Base-by-base conservation (phyloP, 2,329 filamentous ascomycete species). In the Myriosclerotinia curreyana region DNA sequence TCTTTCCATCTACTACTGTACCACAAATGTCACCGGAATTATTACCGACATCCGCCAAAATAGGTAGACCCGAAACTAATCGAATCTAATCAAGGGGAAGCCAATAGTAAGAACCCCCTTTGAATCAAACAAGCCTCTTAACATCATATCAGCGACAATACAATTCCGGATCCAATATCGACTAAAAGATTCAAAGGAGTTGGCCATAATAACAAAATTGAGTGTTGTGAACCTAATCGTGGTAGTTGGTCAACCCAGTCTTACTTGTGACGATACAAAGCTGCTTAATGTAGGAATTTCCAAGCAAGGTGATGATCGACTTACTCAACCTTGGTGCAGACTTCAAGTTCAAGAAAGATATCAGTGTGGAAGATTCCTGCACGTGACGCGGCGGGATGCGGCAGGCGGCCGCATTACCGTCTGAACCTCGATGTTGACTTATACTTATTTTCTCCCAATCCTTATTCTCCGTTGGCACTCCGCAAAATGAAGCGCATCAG, bases 401-500 rank as follows among this genome's bases (percentile, higher is more conserved):
- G 5, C 1, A 25, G 12, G 42, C 55, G 55, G 55, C 55, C 55
- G 55, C 55, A 59, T 48, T 2, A 3, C 55, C 55, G 55, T 42
- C 20, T 59, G n/a, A 59, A 59, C n/a, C n/a, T 48, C 55, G 15
- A 48, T 46, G 1, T 46, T 15, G 40, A 58, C 54, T 52, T 52
- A 28, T 52, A 36, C 8, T 22, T 48, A 59, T 59, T 59, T 59
- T 59, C 55, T 36, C 25, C 12, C 42, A 48, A 59, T 36, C 2
- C 25, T 48, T n/a, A 12, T 14, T 36, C 42, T 8, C n/a, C 12
- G 0, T 44, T 14, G 12, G 5, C 55, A 59, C 44, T 25, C 79
- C 2, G 40, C 42, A 66, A 44, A 34, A 74, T 74, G 73, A 74
- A 74, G 65, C 71, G 69, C 42, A 68, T 73, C 66, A 62, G 66